phyloP scores from a whole-genome alignment of 768 basidiomycete species.

The Boletus coccyginus region DNA sequence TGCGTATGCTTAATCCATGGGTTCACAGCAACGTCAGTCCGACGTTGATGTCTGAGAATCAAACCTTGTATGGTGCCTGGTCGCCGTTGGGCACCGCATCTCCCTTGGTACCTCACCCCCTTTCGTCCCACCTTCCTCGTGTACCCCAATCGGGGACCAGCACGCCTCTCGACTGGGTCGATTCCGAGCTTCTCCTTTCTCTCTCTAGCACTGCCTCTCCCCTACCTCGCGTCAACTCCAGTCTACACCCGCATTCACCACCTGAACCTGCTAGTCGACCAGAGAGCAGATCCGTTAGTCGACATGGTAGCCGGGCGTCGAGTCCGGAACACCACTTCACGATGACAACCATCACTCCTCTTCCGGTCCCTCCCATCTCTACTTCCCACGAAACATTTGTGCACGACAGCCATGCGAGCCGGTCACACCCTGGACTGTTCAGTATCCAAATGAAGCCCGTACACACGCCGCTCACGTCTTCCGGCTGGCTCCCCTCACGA shows the following conservation, averaged over 20 bases:
- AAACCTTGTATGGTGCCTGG: slow-evolving; percentile 17
- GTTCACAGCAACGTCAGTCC: slow-evolving; percentile 42
- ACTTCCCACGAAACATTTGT: slow-evolving; percentile 47
- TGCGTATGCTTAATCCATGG: slow-evolving; percentile 68
- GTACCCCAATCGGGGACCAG: slow-evolving; percentile 42
- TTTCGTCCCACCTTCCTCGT: slow-evolving; percentile 34
- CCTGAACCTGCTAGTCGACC: slow-evolving; percentile 28
- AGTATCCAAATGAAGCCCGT: slow-evolving; percentile 59
- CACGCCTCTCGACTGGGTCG: slow-evolving; percentile 72
- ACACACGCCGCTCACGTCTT: slow-evolving; percentile 43
- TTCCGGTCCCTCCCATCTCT: slow-evolving; percentile 7
- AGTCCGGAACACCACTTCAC: slow-evolving; percentile 51
- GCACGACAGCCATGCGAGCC: slow-evolving; percentile 49
- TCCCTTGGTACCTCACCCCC: slow-evolving; percentile 37
- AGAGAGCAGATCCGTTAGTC: slow-evolving; percentile 30
- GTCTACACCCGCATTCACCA: slow-evolving; percentile 16
- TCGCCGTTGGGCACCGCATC: slow-evolving; percentile 37
- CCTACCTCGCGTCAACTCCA: slow-evolving; percentile 14
- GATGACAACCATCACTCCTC: slow-evolving; percentile 2
- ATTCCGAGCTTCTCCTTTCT: slow-evolving; percentile 78
- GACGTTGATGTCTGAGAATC: slow-evolving; percentile 21
- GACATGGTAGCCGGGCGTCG: slow-evolving; percentile 45
- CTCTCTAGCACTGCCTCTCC: slow-evolving; percentile 42
- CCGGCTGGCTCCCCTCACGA: slow-evolving; percentile 41
- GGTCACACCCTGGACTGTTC: slow-evolving; percentile 51